phyloP scores from a whole-genome alignment of 2,329 filamentous ascomycete genomes.

The Apiospora malaysiana region DNA sequence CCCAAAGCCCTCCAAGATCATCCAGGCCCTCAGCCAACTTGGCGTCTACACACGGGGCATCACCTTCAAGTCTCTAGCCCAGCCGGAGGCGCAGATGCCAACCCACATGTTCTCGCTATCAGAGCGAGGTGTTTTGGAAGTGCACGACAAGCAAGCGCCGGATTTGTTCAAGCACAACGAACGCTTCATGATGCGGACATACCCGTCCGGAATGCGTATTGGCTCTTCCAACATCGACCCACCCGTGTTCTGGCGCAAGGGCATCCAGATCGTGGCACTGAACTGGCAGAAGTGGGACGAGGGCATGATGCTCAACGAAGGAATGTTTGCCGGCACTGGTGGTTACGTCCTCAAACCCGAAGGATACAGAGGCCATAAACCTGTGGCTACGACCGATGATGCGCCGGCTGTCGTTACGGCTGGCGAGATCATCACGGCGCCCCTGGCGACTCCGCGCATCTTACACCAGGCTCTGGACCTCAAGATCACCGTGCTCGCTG shows the following conservation, averaged over 20 bases:
- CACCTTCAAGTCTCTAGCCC: slow-evolving; percentile 78
- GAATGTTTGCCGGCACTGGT: slow-evolving; percentile 83
- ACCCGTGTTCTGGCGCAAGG: slow-evolving; percentile 82
- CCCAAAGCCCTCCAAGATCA: slow-evolving; percentile 67
- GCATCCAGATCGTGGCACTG: slow-evolving; percentile 87
- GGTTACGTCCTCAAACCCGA: slow-evolving; percentile 87
- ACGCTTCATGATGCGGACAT: slow-evolving; percentile 83
- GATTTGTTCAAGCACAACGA: slow-evolving; percentile 82
- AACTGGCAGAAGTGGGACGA: slow-evolving; percentile 94
- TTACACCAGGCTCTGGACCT: slow-evolving; percentile 69
- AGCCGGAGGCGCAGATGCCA: slow-evolving; percentile 71
- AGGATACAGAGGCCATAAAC: slow-evolving; percentile 51
- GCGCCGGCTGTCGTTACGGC: slow-evolving; percentile 24
- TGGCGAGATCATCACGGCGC: slow-evolving; percentile 22
- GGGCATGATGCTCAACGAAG: slow-evolving; percentile 95
- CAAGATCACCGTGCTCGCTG: slow-evolving; percentile 75
- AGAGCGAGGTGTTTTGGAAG: slow-evolving; percentile 67
- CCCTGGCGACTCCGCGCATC: slow-evolving; percentile 41
- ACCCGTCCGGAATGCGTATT: slow-evolving; percentile 82
- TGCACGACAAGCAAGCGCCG: slow-evolving; percentile 54
- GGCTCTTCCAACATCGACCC: slow-evolving; percentile 88
- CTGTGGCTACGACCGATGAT: slow-evolving; percentile 26
- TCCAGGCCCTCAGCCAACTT: slow-evolving; percentile 74
- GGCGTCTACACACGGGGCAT: slow-evolving; percentile 86
- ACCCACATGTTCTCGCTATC: slow-evolving; percentile 73